Base-by-base conservation (phyloP, 495 filamentous ascomycete genomes). In the Ramalina peruviana region DNA sequence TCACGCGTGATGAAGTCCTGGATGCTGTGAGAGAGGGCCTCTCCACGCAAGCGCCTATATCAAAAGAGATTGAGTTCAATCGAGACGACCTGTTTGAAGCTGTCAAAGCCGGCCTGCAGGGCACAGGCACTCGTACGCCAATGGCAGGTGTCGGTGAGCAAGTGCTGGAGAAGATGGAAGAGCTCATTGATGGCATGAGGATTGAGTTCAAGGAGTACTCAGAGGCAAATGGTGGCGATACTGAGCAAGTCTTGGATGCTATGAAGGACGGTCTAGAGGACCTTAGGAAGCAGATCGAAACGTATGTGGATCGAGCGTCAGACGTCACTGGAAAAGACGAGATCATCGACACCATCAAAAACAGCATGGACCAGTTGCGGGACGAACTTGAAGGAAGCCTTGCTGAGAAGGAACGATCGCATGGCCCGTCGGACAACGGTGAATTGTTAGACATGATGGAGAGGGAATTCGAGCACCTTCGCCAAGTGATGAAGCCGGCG, bases 221-320 rank as follows among this genome's bases (percentile, higher is more conserved):
- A 15, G 71, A 83, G 0, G 80, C 81, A 23, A 84, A 78, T 56
- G 85, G 82, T 40, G 71, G 76, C 46, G 85, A 88, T 58, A 87
- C 83, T 0, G 85, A 87, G 60, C 81, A 92, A 56, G 75, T 93
- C 21, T 70, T 94, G 2, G 84, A 90, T 60, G 83, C 86, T 2
- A 78, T 90, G 50, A 88, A 85, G 59, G 87, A 93, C 61, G 86
- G 86, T 3, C 74, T 94, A 36, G 85, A 89, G 54, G 76, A 75
- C 44, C 74, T 96, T 4, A 78, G 84, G n/a, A 71, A 72, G 20
- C 81, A 90, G 43, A 86, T 94, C 48, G 86, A 92, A 64, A 67
- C 64, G n/a, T 90, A 89, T 51, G 82, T 86, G 20, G 80, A 83
- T 47, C 73, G 74, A 20, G 78, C 79, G 16, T 70, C 75, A 25